Conservation (phyloP, 805 yeast genomes). For the Saturnispora halmiae region DNA sequence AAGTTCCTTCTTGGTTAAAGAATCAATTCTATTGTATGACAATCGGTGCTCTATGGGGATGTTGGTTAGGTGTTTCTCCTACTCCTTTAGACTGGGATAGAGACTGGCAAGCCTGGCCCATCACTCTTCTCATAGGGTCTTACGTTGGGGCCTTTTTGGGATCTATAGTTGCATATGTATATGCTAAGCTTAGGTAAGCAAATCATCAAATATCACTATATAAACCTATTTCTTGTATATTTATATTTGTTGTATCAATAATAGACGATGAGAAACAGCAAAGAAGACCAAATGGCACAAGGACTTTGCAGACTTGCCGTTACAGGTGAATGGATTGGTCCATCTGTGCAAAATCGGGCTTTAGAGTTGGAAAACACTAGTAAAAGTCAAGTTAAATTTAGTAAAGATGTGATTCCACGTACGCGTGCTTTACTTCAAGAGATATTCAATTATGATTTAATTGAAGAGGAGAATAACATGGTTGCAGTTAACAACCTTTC, state of each 20-base stretch:
- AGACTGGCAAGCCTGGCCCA: conserved; percentile 95
- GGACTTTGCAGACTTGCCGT: neutral
- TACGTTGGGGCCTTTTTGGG: conserved; percentile 69
- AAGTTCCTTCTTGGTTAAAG: conserved; percentile 21
- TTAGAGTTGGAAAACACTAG: conserved; percentile 20
- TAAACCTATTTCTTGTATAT: no score
- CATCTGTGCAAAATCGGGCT: conserved; percentile 17
- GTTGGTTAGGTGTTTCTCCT: conserved; percentile 90
- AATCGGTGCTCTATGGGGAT: conserved; percentile 47
- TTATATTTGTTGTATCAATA: neutral
- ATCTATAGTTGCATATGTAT: conserved; percentile 17
- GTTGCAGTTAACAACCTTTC: conserved; percentile 21
- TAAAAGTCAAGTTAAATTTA: conserved; percentile 23
- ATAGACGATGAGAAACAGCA: neutral
- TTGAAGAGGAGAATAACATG: conserved; percentile 18
- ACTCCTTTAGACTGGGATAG: conserved; percentile 98
- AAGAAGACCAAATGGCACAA: conserved; percentile 1
- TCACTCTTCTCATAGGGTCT: conserved; percentile 72
- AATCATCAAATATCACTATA: no score
- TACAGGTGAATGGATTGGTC: neutral
- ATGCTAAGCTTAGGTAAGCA: conserved; percentile 9
- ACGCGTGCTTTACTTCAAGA: neutral
- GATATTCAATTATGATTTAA: conserved; percentile 22
- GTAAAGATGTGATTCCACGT: conserved; percentile 19
- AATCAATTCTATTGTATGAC: conserved; percentile 32